A percentile compares a stretch with the other conserved stretches of the same genome.
Conservation (phyloP, 2,329 filamentous ascomycete genomes). For the Coniochaeta sp. region DNA sequence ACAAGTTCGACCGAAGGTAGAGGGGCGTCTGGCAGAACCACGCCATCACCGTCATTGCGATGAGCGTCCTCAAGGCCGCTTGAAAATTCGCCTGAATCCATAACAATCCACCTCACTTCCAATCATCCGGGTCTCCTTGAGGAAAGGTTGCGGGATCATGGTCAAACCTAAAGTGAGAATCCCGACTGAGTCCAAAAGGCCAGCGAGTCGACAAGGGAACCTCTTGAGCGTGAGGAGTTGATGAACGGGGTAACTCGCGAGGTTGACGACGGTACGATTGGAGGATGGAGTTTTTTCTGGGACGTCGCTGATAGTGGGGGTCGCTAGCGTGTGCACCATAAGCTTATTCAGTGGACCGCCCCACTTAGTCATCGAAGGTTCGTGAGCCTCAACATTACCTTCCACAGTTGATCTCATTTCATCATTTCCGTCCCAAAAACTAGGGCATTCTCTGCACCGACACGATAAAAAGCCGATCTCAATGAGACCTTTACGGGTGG, state of each 20-base stretch:
- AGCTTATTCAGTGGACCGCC: background rate
- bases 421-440: background rate
- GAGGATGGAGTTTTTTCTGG: background rate
- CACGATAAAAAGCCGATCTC: background rate
- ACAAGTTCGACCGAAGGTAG: background rate
- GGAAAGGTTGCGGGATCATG: background rate
- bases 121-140: background rate
- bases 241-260: background rate
- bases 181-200: background rate
- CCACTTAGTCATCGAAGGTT: background rate
- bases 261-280: background rate
- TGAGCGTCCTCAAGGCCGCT: background rate
- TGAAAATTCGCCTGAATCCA: slow-evolving; percentile 1
- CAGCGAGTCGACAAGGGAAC: background rate
- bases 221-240: background rate
- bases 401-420: background rate
- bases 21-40: background rate
- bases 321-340: background rate
- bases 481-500: background rate
- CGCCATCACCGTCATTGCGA: background rate
- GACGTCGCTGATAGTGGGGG: background rate
- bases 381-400: background rate
- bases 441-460: background rate
- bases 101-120: background rate
- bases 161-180: background rate